These are phyloP conservation scores for Pterulicium gracile DNA, from an alignment of 1,284 basidiomycete genomes.

Conservation along the genomic window DNA sequence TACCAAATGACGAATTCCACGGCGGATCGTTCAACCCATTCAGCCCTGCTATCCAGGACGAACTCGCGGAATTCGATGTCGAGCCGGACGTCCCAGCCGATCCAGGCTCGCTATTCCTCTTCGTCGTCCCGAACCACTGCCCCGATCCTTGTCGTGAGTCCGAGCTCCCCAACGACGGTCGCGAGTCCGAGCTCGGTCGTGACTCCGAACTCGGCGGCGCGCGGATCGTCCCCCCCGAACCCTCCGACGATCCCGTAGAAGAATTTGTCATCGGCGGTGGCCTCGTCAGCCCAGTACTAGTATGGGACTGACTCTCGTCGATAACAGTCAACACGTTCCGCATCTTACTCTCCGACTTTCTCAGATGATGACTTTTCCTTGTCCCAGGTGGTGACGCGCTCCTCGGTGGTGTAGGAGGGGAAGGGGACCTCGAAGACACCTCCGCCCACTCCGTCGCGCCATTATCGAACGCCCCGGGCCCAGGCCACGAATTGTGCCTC, in stretches of 20 bases:
- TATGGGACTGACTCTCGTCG: conserved; percentile 38
- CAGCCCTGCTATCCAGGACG: not conserved
- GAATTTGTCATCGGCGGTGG: not conserved
- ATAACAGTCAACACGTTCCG: conserved; percentile 54
- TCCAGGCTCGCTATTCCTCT: not conserved
- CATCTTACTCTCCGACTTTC: conserved; percentile 58
- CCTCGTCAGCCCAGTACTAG: conserved; percentile 9
- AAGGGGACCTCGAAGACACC: conserved; percentile 27
- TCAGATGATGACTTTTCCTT: conserved; percentile 21
- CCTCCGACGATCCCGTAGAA: not conserved
- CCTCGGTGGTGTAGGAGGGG: conserved; percentile 22
- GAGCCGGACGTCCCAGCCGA: not conserved
- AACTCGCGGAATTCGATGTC: not conserved
- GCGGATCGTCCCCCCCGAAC: not conserved
- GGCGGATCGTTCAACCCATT: not conserved
- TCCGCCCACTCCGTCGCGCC: conserved; percentile 43
- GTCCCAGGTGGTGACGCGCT: conserved; percentile 34
- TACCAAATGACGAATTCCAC: not conserved
- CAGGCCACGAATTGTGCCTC: not conserved
- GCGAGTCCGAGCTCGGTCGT: not conserved
- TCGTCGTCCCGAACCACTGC: not conserved
- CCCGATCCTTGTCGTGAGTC: not conserved
- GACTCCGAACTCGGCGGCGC: not conserved
- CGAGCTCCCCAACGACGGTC: not conserved
- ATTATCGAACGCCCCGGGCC: conserved; percentile 22